phyloP scores from a whole-genome alignment of 345 rosid genomes.

The Schrenkiella parvula region DNA sequence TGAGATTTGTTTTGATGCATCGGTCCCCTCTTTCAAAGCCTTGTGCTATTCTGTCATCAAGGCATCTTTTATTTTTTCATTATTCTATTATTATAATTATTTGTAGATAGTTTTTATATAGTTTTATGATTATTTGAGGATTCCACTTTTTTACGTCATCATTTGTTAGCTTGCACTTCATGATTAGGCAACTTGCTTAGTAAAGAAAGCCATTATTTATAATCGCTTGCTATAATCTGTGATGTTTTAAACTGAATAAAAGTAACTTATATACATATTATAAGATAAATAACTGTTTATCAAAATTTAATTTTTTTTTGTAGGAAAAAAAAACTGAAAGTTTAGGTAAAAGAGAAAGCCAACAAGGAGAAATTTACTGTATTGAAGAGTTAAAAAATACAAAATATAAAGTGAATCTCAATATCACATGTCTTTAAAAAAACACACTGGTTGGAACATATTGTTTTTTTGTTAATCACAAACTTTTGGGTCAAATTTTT shows the following conservation, averaged over 20 bases:
- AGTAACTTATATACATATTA: neutral
- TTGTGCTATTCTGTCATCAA: constrained; percentile 30
- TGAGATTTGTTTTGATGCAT: constrained; percentile 27
- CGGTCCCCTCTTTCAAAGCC: constrained; percentile 26
- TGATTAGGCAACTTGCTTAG: constrained; percentile 32
- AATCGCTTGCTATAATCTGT: neutral
- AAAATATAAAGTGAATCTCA: neutral
- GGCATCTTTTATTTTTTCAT: constrained; percentile 6
- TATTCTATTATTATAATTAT: too few relatives aligned
- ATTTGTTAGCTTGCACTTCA: constrained; percentile 13
- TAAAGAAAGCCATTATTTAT: constrained; percentile 16
- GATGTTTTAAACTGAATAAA: neutral
- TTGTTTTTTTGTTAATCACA: neutral
- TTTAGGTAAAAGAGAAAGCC: too few relatives aligned
- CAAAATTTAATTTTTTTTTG: too few relatives aligned
- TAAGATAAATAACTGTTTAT: neutral
- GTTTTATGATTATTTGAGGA: neutral
- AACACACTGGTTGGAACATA: neutral
- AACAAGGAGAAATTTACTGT: too few relatives aligned
- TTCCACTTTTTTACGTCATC: constrained; percentile 21
- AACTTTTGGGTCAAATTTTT: neutral
- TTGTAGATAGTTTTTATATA: neutral
- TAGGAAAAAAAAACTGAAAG: too few relatives aligned
- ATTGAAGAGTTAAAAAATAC: too few relatives aligned
- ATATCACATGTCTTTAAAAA: neutral